Evolutionary conservation across 257 asterid genomes (phyloP).

Genomic region (Rubia yunnanensis): DNA sequence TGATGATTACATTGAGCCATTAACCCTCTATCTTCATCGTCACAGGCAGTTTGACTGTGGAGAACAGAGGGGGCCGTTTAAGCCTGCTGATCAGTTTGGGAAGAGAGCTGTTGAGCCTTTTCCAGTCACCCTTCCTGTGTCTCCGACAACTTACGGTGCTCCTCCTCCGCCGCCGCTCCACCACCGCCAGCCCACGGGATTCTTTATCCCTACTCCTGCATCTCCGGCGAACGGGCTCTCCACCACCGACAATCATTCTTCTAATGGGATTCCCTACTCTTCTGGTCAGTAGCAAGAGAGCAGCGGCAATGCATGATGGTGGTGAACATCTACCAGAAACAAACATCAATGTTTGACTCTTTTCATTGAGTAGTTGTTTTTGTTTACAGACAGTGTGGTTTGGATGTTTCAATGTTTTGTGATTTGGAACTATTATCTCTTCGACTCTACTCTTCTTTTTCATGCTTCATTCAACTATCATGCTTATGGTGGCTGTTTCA

Average conservation of each 20-base stretch:
- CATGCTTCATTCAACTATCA: too few species aligned
- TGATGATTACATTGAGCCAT: conserved; percentile 82
- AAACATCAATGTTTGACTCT: background rate
- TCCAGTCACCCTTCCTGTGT: conserved; percentile 2
- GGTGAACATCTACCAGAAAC: background rate
- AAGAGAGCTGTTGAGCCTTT: conserved; percentile 41
- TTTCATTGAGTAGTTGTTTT: background rate
- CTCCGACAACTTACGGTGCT: too few species aligned
- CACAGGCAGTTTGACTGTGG: conserved; percentile 70
- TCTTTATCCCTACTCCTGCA: background rate
- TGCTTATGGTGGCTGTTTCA: too few species aligned
- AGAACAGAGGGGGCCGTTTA: conserved; percentile 53
- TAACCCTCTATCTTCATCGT: conserved; percentile 71
- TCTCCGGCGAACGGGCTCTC: background rate
- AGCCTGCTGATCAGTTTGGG: conserved; percentile 45
- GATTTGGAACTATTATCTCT: background rate
- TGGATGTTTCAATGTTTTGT: background rate
- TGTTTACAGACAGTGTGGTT: background rate
- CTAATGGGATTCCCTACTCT: background rate
- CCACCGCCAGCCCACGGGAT: background rate
- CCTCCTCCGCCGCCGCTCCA: background rate
- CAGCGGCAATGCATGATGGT: background rate
- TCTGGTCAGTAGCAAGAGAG: background rate
- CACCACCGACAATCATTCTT: too few species aligned
- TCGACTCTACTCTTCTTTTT: too few species aligned